Evolutionary conservation across 257 asterid species (phyloP), one percentile per base, ranked within the genome.

Genomic region (Solanum appendiculatum): DNA sequence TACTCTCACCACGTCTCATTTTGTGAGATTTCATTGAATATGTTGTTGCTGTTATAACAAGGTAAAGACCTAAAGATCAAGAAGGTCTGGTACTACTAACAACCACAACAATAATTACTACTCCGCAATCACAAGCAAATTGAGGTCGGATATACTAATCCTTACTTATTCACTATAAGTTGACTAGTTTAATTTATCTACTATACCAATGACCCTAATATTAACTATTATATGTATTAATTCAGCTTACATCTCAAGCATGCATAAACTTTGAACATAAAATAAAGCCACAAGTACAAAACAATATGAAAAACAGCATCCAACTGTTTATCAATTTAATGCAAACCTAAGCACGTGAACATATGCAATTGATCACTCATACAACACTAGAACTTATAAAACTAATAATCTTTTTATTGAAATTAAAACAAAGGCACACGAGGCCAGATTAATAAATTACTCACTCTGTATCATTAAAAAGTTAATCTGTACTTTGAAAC

Each of bases 341-440:
- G 69, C 56, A 46, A 46, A 91, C 72, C 72, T 66, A 14, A 40
- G 87, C 94, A 92, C 92, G 93, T 89, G 94, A 93, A 87, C 86
- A 77, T 87, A 88, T 90, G 93, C 89, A 80, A 34, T 54, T 88
- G 18, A 36, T 72, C 81, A 72, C 80, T 73, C 73, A 66, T 83
- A 64, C 77, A 85, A 83, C 37, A 46, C 46, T 42, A 29, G 13
- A 37, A 75, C 40, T 69, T 7, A 27, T 13, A 5, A 80, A 80
- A 31, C 11, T 46, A 16, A 44, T 29, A 20, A 72, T 9, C 81
- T 72, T 18, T 80, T 80, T 3, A 46, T 46, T 44, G 81, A 72
- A 73, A 86, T 83, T 82, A 86, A 89, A 82, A 34, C 81, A 23
- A 88, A 74, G 84, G 33, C 91, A 86, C 90, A 86, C 64, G 84